These are phyloP conservation scores for Skeletonema tropicum DNA, from an alignment of 108 stramenopile genomes.

Conservation along the genomic window DNA sequence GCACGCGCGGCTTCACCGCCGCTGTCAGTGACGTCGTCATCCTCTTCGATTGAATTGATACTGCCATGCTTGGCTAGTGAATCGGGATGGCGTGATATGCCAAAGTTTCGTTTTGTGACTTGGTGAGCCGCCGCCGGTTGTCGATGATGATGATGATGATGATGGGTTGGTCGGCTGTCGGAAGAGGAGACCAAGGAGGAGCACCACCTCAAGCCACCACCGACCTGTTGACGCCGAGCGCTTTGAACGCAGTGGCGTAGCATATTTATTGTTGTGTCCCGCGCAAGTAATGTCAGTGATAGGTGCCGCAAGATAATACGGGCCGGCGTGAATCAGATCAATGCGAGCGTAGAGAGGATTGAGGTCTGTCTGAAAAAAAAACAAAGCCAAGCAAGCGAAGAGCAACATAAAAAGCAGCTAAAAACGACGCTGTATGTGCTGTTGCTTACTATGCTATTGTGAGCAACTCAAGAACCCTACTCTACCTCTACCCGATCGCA, in stretches of 20 bases:
- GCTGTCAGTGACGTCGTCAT: neutral
- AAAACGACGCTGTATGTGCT: too few relatives aligned
- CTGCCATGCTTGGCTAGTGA: constrained; percentile 14
- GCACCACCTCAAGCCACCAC: neutral
- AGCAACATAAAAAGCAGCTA: too few relatives aligned
- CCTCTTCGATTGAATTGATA: constrained; percentile 12
- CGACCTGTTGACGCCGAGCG: neutral
- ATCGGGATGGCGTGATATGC: constrained; percentile 39
- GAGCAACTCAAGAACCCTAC: too few relatives aligned
- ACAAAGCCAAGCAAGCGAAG: too few relatives aligned
- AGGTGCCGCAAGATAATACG: neutral
- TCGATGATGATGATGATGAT: neutral
- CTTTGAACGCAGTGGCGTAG: neutral
- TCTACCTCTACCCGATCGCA: too few relatives aligned
- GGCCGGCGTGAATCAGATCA: too few relatives aligned
- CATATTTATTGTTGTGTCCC: neutral
- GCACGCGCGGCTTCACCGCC: neutral
- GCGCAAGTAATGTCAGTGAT: neutral
- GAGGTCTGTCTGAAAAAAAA: too few relatives aligned
- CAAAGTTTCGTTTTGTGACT: constrained; percentile 13
- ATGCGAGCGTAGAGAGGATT: too few relatives aligned
- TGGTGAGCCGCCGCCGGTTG: neutral
- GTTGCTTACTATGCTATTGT: too few relatives aligned
- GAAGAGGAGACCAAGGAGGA: neutral
- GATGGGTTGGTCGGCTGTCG: neutral